These are phyloP conservation scores for Ascocoryne sarcoides DNA, from an alignment of 2,329 filamentous ascomycete species.

Conservation along the genomic window DNA sequence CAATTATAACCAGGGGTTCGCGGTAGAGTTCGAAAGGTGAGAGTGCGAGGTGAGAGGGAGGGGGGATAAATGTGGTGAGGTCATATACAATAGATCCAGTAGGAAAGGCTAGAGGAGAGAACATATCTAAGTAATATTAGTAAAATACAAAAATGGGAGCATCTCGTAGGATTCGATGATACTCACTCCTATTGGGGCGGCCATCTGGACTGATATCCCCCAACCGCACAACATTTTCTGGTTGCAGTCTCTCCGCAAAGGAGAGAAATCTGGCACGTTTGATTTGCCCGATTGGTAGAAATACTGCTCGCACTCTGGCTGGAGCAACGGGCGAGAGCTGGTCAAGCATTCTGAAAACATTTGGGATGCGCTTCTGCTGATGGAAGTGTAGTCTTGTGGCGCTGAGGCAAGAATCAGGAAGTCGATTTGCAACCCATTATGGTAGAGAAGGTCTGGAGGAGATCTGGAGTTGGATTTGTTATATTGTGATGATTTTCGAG, in stretches of 20 bases:
- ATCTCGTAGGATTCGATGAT: neutral
- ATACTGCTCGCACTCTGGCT: conserved; percentile 79
- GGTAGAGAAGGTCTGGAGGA: too few relatives aligned
- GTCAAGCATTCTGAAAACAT: conserved; percentile 71
- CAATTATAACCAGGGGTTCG: conserved; percentile 75
- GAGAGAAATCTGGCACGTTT: conserved; percentile 69
- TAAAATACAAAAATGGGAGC: neutral
- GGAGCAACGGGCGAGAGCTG: conserved; percentile 84
- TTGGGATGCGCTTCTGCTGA: conserved; percentile 23
- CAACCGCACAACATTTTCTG: conserved; percentile 73
- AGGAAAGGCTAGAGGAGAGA: conserved; percentile 83
- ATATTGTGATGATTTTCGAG: too few relatives aligned
- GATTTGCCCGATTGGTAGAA: conserved; percentile 81
- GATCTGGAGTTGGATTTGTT: too few relatives aligned
- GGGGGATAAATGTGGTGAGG: conserved; percentile 69
- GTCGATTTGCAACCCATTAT: too few relatives aligned
- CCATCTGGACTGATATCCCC: conserved; percentile 80
- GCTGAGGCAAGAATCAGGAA: too few relatives aligned
- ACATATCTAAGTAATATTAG: conserved; percentile 60
- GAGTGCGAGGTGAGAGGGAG: conserved; percentile 69
- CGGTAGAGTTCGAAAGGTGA: conserved; percentile 87
- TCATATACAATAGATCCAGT: conserved; percentile 83
- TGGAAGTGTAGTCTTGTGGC: neutral
- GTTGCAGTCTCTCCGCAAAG: conserved; percentile 70
- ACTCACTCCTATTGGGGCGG: conserved; percentile 75